A percentile compares a stretch with the other conserved stretches of the same genome.
phyloP scores from a whole-genome alignment of 306 rosid species.

The Citrullus amarus region DNA sequence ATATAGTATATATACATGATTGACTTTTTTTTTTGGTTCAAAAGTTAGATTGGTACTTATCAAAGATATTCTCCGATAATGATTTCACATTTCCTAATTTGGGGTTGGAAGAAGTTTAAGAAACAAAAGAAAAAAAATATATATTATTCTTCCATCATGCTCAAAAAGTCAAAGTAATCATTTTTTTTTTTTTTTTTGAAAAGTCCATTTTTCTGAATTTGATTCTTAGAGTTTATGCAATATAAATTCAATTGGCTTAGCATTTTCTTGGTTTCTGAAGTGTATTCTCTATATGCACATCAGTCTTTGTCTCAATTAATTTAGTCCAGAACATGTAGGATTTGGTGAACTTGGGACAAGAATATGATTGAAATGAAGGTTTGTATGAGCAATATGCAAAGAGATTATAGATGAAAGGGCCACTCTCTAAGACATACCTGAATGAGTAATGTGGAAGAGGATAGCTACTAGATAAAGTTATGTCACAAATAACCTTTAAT shows the following conservation, averaged over 20 bases:
- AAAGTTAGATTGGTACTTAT: not conserved
- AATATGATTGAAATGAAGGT: not conserved
- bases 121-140: not conserved
- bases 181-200: too few relatives aligned
- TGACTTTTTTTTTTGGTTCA: not conserved
- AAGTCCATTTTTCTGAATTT: not conserved
- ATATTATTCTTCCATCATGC: not conserved
- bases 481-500: too few relatives aligned
- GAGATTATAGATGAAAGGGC: not conserved
- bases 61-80: not conserved
- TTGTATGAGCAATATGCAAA: not conserved
- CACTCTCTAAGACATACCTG: not conserved
- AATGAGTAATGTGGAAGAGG: not conserved
- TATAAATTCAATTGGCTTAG: not conserved
- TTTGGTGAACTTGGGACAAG: not conserved
- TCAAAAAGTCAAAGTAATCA: not conserved
- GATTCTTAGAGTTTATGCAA: not conserved
- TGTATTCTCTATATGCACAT: not conserved
- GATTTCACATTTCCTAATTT: constrained; percentile 1
- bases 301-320: not conserved
- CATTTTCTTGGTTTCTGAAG: not conserved
- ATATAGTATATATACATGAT: not conserved
- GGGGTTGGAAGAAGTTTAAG: not conserved
- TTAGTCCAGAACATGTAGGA: not conserved
- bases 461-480: not conserved